Evolutionary conservation across 768 basidiomycete genomes (phyloP).

Genomic region (Suillus lakei): DNA sequence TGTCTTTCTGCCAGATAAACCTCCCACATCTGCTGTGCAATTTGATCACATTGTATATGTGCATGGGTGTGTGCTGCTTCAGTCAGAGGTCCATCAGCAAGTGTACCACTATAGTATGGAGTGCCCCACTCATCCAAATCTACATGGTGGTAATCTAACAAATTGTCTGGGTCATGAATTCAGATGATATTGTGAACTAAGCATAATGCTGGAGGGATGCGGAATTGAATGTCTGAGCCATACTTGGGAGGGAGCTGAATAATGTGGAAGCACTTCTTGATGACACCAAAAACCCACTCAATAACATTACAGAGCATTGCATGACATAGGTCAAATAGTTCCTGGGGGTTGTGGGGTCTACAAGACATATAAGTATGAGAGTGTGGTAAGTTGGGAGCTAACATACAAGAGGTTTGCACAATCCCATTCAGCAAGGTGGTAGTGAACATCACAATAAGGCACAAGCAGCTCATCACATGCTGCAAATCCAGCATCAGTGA

Average conservation of each 20-base stretch:
- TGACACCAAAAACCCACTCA: slow-evolving; percentile 25
- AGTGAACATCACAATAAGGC: no score
- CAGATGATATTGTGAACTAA: slow-evolving; percentile 31
- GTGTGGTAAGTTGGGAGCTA: no score
- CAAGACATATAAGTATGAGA: no score
- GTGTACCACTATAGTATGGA: no score
- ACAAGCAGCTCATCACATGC: no score
- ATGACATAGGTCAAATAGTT: slow-evolving; percentile 30
- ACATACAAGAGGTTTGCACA: no score
- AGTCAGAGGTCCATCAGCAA: not conserved
- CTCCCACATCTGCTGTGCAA: slow-evolving; percentile 25
- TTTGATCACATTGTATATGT: slow-evolving; percentile 12
- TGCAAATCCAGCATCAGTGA: slow-evolving; percentile 22
- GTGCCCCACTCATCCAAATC: no score
- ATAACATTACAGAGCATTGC: slow-evolving; percentile 23
- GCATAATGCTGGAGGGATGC: slow-evolving; percentile 15
- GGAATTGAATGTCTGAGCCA: no score
- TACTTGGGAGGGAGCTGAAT: slow-evolving; percentile 16
- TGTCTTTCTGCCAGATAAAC: slow-evolving; percentile 10
- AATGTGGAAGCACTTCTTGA: slow-evolving; percentile 23
- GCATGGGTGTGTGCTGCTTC: not conserved
- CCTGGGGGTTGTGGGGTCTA: no score
- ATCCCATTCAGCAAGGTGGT: no score
- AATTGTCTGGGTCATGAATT: slow-evolving; percentile 17
- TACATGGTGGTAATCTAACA: no score